Percentiles rank a stretch among this genome's conserved stretches.
Conservation (phyloP, 176 grass and related monocot genomes). For the Cenchrus purpureus region DNA sequence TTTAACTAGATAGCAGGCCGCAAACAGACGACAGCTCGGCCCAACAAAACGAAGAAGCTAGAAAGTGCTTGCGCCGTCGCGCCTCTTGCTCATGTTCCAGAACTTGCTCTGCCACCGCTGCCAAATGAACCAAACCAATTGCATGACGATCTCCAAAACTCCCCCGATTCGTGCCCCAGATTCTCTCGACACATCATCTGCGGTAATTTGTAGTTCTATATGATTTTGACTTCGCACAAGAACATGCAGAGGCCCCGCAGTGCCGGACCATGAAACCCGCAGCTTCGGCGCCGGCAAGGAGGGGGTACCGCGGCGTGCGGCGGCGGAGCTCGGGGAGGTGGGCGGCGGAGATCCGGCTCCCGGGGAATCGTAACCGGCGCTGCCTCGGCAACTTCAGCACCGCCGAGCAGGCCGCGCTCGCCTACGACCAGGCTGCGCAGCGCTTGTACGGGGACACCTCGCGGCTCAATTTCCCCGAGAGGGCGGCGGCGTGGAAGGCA, state of each 20-base stretch:
- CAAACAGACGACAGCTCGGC: background rate
- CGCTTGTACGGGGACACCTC: constrained; percentile 40
- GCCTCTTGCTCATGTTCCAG: too few relatives aligned
- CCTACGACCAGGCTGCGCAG: constrained; percentile 39
- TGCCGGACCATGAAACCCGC: background rate
- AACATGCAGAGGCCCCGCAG: background rate
- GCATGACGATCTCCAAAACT: too few relatives aligned
- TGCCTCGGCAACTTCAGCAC: background rate
- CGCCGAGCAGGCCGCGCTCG: background rate
- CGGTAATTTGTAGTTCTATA: background rate
- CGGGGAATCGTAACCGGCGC: constrained; percentile 31
- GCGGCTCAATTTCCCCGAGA: constrained; percentile 45
- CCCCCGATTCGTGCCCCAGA: too few relatives aligned
- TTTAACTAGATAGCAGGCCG: background rate
- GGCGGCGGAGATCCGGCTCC: too few relatives aligned
- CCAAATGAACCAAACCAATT: background rate
- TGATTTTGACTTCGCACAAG: background rate
- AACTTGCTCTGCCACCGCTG: background rate
- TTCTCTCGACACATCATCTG: background rate
- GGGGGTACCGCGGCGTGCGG: constrained; percentile 67
- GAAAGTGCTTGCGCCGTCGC: background rate
- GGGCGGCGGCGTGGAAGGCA: background rate
- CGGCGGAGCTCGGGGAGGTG: constrained; percentile 39
- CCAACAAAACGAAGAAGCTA: background rate
- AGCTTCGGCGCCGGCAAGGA: background rate